Conservation (phyloP, 805 yeast species). For the Zygosaccharomyces pseudorouxii region DNA sequence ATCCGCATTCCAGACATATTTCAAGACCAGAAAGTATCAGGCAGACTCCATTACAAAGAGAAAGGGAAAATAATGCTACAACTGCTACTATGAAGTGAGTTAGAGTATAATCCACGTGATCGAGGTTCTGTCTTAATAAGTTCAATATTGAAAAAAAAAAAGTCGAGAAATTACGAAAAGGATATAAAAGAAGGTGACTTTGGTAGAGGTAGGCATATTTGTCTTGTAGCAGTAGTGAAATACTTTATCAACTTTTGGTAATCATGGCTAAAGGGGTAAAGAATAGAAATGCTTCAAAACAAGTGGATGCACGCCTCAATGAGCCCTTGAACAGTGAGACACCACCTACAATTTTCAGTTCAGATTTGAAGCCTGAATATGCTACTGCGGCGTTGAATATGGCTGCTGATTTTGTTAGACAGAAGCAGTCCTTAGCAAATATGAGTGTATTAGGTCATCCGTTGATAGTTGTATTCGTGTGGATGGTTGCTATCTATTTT, state of each 20-base stretch:
- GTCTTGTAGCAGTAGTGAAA: neutral
- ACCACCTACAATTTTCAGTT: constrained; percentile 49
- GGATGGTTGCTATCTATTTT: constrained; percentile 19
- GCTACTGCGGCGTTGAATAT: constrained; percentile 58
- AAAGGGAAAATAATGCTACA: constrained; percentile 12
- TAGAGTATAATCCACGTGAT: neutral
- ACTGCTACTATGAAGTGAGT: constrained; percentile 18
- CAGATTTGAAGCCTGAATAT: constrained; percentile 50
- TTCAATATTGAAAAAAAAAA: neutral
- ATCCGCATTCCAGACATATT: constrained; percentile 8
- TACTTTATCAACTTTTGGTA: neutral
- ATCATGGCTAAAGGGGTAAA: constrained; percentile 3
- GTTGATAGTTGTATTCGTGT: constrained; percentile 32
- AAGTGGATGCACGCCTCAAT: constrained; percentile 48
- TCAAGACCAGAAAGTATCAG: constrained; percentile 23
- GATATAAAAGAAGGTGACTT: neutral
- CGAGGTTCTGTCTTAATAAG: neutral
- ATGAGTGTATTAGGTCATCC: constrained; percentile 45
- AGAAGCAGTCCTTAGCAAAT: constrained; percentile 45
- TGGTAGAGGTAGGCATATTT: neutral
- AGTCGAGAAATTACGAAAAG: neutral
- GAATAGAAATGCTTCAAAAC: constrained; percentile 27
- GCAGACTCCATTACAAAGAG: constrained; percentile 20
- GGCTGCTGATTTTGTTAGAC: constrained; percentile 55
- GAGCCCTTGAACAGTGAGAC: constrained; percentile 50